Base-by-base conservation (phyloP, 2,329 filamentous ascomycete species). In the Aschersonia sp. region DNA sequence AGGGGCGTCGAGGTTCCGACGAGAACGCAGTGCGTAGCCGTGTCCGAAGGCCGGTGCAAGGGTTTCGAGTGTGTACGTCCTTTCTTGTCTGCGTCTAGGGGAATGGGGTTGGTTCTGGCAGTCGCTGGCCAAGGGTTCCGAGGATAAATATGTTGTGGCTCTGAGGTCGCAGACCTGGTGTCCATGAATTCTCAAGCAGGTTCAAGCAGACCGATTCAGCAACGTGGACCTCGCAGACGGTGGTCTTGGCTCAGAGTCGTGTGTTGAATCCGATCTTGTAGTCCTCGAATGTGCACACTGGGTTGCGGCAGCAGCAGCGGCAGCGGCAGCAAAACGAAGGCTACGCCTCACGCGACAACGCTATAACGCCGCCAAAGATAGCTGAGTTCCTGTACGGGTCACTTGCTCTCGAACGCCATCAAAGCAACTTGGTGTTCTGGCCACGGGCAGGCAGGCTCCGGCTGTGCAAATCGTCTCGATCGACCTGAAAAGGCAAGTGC, bases 131-230 rank as follows among this genome's bases (percentile, higher is more conserved):
- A 62, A 45, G 61, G 57, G 52, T 53, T 58, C 31, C 57, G 55
- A 46, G 61, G 54, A 55, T 65, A 66, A 60, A 62, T 55, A 64
- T 66, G 61, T 52, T 65, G 61, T 46, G 60, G 49, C 60, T 66
- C 62, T 50, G 63, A 59, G 53, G 62, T 56, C 51, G 64, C 57
- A 50, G 61, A 60, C 57, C 61, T 58, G 57, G 60, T 55, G 59
- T 66, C 64, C 64, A 66, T 65, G 60, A 63, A 66, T 59, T 12
- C 35, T 9, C 2, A 4, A 8, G 35, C 9, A 39, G 12, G 35
- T 12, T 9, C 35, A 39, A 39, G 8, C 2, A 39, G 35, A 12
- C 35, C 12, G 9, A 12, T 12, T 12, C 35, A 39, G 35, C 35
- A 39, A 39, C 35, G 35, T 9, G 35, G 35, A 8, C 35, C 12